Evolutionary conservation across 2,329 filamentous ascomycete genomes (phyloP).

Genomic region (Curvularia eragrostidis): DNA sequence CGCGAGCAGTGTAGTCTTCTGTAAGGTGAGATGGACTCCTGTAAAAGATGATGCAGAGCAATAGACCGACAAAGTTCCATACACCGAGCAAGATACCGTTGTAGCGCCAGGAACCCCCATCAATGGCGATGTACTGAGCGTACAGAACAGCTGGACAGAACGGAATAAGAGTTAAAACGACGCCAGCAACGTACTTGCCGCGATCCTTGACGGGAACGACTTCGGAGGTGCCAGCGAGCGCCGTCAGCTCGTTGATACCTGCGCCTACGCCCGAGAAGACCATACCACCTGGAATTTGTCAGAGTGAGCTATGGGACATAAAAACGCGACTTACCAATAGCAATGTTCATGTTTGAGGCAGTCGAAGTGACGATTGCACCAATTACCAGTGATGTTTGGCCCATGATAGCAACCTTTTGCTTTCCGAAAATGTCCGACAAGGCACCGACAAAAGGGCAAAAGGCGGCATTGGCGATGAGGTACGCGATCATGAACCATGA

Average conservation of each 20-base stretch:
- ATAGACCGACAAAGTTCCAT: constrained; percentile 61
- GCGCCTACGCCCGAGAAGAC: constrained; percentile 69
- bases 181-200: constrained; percentile 66
- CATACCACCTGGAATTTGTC: constrained; percentile 28
- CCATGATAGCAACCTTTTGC: constrained; percentile 42
- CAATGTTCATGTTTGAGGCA: constrained; percentile 40
- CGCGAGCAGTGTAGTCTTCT: constrained; percentile 46
- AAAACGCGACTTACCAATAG: constrained; percentile 30
- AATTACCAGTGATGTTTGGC: constrained; percentile 46
- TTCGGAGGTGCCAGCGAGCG: constrained; percentile 71
- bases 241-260: constrained; percentile 72
- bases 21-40: constrained; percentile 51
- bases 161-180: constrained; percentile 68
- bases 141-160: constrained; percentile 69
- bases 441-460: constrained; percentile 69
- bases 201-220: constrained; percentile 70
- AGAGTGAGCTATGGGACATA: neutral
- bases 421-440: constrained; percentile 45
- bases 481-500: constrained; percentile 62
- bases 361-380: constrained; percentile 44
- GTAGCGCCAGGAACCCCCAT: constrained; percentile 60
- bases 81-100: constrained; percentile 61
- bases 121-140: constrained; percentile 62
- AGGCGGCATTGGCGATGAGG: constrained; percentile 62
- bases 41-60: constrained; percentile 57